Evolutionary conservation across 345 rosid genomes (phyloP).

Genomic region (Sonneratia alba): DNA sequence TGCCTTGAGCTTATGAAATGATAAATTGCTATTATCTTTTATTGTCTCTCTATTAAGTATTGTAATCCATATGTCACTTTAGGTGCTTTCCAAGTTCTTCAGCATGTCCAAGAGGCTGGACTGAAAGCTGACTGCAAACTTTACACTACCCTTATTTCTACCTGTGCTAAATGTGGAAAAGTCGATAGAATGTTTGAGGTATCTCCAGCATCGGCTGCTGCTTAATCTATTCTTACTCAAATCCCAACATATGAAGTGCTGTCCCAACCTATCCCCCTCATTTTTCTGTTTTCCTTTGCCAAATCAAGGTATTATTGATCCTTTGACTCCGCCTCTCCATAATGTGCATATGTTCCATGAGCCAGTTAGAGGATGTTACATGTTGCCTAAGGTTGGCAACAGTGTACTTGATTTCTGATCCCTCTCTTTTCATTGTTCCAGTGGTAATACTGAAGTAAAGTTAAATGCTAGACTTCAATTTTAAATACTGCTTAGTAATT

Average conservation of each 20-base stretch:
- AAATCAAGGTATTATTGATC: background rate
- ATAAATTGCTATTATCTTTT: background rate
- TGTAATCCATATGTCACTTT: constrained; percentile 5
- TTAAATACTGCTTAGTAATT: background rate
- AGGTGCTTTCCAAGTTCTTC: constrained; percentile 76
- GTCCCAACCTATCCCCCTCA: background rate
- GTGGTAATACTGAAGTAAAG: background rate
- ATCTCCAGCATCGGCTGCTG: constrained; percentile 18
- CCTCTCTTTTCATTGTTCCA: background rate
- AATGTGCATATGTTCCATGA: background rate
- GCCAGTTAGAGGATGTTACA: background rate
- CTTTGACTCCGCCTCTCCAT: background rate
- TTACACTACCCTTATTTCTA: constrained; percentile 84
- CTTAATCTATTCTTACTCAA: constrained; percentile 1
- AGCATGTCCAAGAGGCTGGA: constrained; percentile 56
- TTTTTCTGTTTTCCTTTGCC: background rate
- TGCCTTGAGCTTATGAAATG: constrained; percentile 1
- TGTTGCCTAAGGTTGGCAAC: background rate
- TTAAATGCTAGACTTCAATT: background rate
- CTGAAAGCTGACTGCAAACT: constrained; percentile 78
- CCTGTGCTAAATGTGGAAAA: constrained; percentile 89
- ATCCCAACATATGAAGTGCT: background rate
- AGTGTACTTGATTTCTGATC: background rate
- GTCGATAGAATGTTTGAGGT: constrained; percentile 97
- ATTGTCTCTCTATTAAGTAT: background rate